phyloP scores from a whole-genome alignment of 352 stramenopile genomes.

The Phytophthora pluvialis region DNA sequence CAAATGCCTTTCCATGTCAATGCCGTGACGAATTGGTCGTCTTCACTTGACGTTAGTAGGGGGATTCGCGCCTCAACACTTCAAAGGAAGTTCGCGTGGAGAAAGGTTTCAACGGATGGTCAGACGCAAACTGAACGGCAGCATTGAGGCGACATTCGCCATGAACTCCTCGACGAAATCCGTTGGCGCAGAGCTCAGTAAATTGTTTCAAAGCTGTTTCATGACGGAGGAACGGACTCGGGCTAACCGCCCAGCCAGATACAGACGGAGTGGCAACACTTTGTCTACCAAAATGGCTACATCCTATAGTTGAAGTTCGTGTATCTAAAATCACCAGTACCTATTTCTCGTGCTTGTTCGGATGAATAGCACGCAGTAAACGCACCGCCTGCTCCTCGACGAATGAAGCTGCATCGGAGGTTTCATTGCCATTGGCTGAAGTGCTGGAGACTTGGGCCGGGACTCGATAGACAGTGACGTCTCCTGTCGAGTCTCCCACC shows the following conservation, averaged over 20 bases:
- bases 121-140: constrained; percentile 20
- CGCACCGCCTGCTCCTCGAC: constrained; percentile 63
- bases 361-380: constrained; percentile 55
- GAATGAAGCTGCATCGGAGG: constrained; percentile 27
- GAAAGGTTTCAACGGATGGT: constrained; percentile 9
- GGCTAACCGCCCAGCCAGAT: too few relatives aligned
- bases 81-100: too few relatives aligned
- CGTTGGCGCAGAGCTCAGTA: not conserved
- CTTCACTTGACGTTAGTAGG: too few relatives aligned
- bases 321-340: not conserved
- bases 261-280: too few relatives aligned
- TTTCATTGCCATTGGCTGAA: not conserved
- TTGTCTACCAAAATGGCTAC: constrained; percentile 3
- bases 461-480: constrained; percentile 81
- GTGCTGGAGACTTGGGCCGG: constrained; percentile 41
- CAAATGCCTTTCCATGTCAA: constrained; percentile 37
- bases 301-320: not conserved
- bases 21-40: not conserved
- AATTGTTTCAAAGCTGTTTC: constrained; percentile 20
- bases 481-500: constrained; percentile 75
- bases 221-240: not conserved
- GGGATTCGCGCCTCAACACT: too few relatives aligned
- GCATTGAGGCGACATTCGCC: constrained; percentile 1
- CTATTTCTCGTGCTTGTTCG: constrained; percentile 61
- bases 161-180: not conserved